Percentiles rank a stretch among this genome's conserved stretches.
phyloP scores from a whole-genome alignment of 495 filamentous ascomycete species.

The Penicillium pancosmium region DNA sequence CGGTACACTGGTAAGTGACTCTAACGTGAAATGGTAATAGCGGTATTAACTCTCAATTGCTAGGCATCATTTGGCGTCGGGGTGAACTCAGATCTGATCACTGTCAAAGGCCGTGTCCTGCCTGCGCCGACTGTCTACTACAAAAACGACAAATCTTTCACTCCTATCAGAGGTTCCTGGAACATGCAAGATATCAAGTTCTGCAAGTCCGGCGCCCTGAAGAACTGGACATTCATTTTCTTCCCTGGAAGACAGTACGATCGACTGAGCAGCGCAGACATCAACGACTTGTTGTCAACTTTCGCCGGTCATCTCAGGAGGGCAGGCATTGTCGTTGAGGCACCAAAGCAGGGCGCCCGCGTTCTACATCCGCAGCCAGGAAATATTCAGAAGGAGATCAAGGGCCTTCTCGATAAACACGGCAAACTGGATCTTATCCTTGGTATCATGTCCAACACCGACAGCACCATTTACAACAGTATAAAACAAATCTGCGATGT shows the following conservation, averaged over 20 bases:
- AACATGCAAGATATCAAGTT: conserved; percentile 56
- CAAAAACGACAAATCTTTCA: conserved; percentile 28
- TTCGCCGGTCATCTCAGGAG: conserved; percentile 29
- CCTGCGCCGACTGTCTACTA: conserved; percentile 57
- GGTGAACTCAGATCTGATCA: conserved; percentile 57
- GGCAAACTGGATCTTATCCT: conserved; percentile 56
- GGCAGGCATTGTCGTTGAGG: conserved; percentile 31
- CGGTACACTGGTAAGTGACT: conserved; percentile 31
- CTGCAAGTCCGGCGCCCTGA: conserved; percentile 33
- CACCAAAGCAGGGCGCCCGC: conserved; percentile 20
- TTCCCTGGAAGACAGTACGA: conserved; percentile 12
- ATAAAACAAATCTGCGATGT: conserved; percentile 72
- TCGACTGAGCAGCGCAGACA: not conserved
- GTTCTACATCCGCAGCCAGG: conserved; percentile 4
- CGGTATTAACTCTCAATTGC: not conserved
- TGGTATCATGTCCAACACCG: conserved; percentile 58
- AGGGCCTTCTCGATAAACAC: conserved; percentile 31
- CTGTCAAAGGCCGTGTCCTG: conserved; percentile 66
- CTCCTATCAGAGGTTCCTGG: conserved; percentile 49
- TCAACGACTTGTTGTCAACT: conserved; percentile 2
- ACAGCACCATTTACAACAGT: conserved; percentile 60
- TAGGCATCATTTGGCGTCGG: conserved; percentile 58
- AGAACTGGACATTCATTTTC: conserved; percentile 43
- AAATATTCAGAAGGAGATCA: conserved; percentile 33
- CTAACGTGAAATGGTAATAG: not conserved